Percentiles rank a stretch among this genome's conserved stretches.
phyloP scores from a whole-genome alignment of 2,329 filamentous ascomycete species.

The Pleoardoris graminearum region DNA sequence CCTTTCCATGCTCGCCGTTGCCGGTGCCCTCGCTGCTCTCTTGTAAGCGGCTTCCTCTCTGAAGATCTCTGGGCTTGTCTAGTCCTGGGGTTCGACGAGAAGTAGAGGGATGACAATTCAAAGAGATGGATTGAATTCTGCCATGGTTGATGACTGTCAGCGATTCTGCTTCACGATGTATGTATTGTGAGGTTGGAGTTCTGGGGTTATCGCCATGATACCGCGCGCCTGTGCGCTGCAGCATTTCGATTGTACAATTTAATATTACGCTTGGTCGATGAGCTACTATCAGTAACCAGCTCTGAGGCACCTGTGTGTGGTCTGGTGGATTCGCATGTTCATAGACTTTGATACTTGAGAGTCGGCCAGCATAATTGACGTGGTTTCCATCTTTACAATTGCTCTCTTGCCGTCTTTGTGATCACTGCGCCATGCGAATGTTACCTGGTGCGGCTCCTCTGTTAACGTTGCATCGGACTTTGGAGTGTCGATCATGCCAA shows the following conservation, averaged over 20 bases:
- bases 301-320: conserved; percentile 42
- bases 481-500: not conserved
- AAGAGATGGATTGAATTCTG: conserved; percentile 24
- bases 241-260: conserved; percentile 43
- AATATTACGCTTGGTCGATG: conserved; percentile 41
- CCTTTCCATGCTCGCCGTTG: conserved; percentile 57
- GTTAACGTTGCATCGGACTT: not conserved
- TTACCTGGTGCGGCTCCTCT: too few relatives aligned
- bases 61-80: conserved; percentile 16
- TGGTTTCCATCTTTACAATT: conserved; percentile 32
- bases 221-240: conserved; percentile 29
- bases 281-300: conserved; percentile 26
- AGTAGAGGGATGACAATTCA: conserved; percentile 22
- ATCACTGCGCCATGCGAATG: not conserved
- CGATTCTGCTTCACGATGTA: conserved; percentile 36
- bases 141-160: conserved; percentile 38
- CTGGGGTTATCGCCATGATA: conserved; percentile 26
- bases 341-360: conserved; percentile 31
- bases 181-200: conserved; percentile 40
- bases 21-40: conserved; percentile 53
- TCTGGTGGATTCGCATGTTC: conserved; percentile 41
- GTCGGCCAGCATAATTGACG: conserved; percentile 37
- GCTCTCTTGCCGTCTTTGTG: not conserved
- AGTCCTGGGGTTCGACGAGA: conserved; percentile 14
- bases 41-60: conserved; percentile 38